Conservation (phyloP, 2,329 filamentous ascomycete species). For the Cladobotryum mycophilum region DNA sequence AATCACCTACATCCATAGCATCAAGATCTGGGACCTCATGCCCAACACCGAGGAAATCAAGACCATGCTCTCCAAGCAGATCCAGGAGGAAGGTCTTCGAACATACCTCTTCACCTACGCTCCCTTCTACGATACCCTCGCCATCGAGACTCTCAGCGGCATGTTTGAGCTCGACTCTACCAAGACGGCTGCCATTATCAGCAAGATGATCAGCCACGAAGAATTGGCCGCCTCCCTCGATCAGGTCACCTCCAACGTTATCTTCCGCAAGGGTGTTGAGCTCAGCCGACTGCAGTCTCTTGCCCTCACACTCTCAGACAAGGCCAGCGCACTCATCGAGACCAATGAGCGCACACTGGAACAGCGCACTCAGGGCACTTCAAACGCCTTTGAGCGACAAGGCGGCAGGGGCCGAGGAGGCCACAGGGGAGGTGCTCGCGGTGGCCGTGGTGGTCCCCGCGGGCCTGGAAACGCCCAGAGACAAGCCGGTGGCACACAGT, state of each 20-base stretch:
- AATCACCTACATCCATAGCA: conserved; percentile 85
- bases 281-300: conserved; percentile 92
- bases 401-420: conserved; percentile 70
- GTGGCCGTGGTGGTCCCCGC: conserved; percentile 56
- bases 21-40: conserved; percentile 99
- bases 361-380: conserved; percentile 91
- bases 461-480: conserved; percentile 54
- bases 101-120: conserved; percentile 99
- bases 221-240: conserved; percentile 93
- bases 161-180: conserved; percentile 94
- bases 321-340: conserved; percentile 93
- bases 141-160: conserved; percentile 71
- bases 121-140: conserved; percentile 96
- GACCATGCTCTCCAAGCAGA: conserved; percentile 93
- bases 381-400: conserved; percentile 92
- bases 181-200: conserved; percentile 92
- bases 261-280: conserved; percentile 99
- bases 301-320: conserved; percentile 89
- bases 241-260: conserved; percentile 94
- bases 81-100: conserved; percentile 95
- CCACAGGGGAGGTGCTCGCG: conserved; percentile 53
- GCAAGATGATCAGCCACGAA: conserved; percentile 99
- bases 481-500: conserved; percentile 69
- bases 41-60: conserved; percentile 90
- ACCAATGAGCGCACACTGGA: conserved; percentile 95